Evolutionary conservation across 129 eudicot genomes (phyloP), one percentile per base, ranked within the genome.

Genomic region (Apium graveolens): DNA sequence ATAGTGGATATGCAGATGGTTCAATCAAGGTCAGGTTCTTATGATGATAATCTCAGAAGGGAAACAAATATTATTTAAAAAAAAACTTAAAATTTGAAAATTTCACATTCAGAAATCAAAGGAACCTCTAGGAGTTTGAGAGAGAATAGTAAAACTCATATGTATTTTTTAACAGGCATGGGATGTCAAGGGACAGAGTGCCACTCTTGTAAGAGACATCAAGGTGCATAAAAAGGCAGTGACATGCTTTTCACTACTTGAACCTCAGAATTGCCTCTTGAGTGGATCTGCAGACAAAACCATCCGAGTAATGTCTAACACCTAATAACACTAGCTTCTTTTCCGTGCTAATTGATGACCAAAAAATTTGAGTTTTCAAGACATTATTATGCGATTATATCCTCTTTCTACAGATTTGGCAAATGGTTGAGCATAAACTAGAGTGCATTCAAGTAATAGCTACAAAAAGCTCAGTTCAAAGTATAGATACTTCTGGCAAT

Each of bases 251-350:
- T 84, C 97, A 14, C 86, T 92, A 78, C 78, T 82, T 55, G 96
- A 90, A 82, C 89, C 86, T 43, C 88, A 90, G 78, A 88, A 88
- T 68, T 88, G 86, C 74, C 88, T 92, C 76, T 75, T 92, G 86
- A 90, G 90, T 84, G 97, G 96, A 43, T 92, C 97, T 74, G 76
- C 89, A 21, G 96, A 92, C 80, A 92, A 92, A 88, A 88, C 93
- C 4, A 92, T 92, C n/a, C 80, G 88, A 86, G 93, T 87, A 85
- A 85, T 49, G 81, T 44, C 62, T 80, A 49, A 34, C n/a, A 49
- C 32, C 71, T n/a, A n/a, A n/a, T n/a, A n/a, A n/a, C n/a, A n/a
- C n/a, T n/a, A 20, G 24, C 73, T 27, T 63, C 72, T 63, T 65
- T 45, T 18, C 41, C 29, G 46, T 37, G 26, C 74, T 21, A 45